A percentile compares a stretch with the other conserved stretches of the same genome.
Conservation (phyloP, 169 alveolate species). For the Theileria annulata region DNA sequence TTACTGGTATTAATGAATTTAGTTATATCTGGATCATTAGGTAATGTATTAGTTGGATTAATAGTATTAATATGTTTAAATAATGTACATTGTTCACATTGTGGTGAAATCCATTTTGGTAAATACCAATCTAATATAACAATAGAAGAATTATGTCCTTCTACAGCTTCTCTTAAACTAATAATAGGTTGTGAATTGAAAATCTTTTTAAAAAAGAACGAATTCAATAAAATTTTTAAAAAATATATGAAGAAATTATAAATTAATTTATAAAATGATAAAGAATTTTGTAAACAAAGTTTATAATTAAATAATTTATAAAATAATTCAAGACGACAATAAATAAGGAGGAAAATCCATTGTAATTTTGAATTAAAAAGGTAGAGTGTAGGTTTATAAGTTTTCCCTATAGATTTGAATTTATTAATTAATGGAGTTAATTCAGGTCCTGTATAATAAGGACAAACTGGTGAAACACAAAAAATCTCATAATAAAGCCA, state of each 20-base stretch:
- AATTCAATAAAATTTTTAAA: background rate
- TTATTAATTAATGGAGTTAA: conserved; percentile 41
- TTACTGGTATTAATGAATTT: no score
- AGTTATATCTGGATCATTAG: no score
- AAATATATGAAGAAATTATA: background rate
- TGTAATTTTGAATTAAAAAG: conserved; percentile 38
- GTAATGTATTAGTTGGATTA: no score
- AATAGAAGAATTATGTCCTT: conserved; percentile 56
- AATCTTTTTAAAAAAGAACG: conserved; percentile 38
- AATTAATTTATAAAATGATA: background rate
- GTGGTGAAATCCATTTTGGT: conserved; percentile 43
- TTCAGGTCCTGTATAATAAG: conserved; percentile 54
- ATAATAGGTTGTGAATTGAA: conserved; percentile 43
- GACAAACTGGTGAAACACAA: conserved; percentile 58
- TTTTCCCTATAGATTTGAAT: conserved; percentile 41
- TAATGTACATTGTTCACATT: conserved; percentile 43
- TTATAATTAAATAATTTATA: background rate
- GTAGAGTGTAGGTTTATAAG: conserved; percentile 59
- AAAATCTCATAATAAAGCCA: conserved; percentile 61
- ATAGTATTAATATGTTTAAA: conserved; percentile 17
- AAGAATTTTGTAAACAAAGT: background rate
- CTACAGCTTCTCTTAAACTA: conserved; percentile 55
- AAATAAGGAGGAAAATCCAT: conserved; percentile 46
- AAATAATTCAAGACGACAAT: conserved; percentile 12
- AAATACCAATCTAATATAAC: conserved; percentile 63